phyloP scores from a whole-genome alignment of 2,329 filamentous ascomycete species.

The Xylaria sp. region DNA sequence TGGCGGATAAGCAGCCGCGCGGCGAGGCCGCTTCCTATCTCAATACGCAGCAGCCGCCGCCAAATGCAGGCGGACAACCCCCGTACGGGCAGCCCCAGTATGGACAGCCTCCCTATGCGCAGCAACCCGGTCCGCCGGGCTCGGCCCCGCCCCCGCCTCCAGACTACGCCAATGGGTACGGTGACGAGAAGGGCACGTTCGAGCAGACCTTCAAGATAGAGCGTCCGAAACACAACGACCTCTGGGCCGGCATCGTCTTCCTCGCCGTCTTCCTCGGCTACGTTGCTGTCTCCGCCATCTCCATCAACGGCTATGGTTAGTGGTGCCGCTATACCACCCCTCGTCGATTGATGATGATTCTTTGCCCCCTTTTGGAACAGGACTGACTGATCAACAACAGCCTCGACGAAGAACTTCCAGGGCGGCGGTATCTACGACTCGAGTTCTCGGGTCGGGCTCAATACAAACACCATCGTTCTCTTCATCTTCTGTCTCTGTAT shows the following conservation, averaged over 20 bases:
- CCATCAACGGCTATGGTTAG: constrained; percentile 72
- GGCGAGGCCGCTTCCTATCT: constrained; percentile 32
- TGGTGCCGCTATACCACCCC: not conserved
- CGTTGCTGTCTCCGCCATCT: constrained; percentile 73
- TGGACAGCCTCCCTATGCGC: constrained; percentile 23
- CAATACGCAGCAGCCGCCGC: constrained; percentile 23
- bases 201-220: constrained; percentile 82
- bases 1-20: constrained; percentile 20
- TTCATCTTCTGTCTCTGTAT: constrained; percentile 78
- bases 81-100: constrained; percentile 21
- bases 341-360: not conserved
- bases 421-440: constrained; percentile 75
- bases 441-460: constrained; percentile 66
- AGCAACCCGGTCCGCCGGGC: constrained; percentile 16
- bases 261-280: constrained; percentile 73
- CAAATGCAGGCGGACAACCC: constrained; percentile 19
- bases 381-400: constrained; percentile 28
- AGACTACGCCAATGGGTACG: constrained; percentile 33
- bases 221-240: constrained; percentile 84
- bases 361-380: not conserved
- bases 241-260: constrained; percentile 84
- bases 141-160: constrained; percentile 3
- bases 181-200: constrained; percentile 60
- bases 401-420: constrained; percentile 59
- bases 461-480: constrained; percentile 83